These are phyloP conservation scores for Gracilaria gracilis DNA, from an alignment of 23 red algal genomes.

Conservation along the genomic window DNA sequence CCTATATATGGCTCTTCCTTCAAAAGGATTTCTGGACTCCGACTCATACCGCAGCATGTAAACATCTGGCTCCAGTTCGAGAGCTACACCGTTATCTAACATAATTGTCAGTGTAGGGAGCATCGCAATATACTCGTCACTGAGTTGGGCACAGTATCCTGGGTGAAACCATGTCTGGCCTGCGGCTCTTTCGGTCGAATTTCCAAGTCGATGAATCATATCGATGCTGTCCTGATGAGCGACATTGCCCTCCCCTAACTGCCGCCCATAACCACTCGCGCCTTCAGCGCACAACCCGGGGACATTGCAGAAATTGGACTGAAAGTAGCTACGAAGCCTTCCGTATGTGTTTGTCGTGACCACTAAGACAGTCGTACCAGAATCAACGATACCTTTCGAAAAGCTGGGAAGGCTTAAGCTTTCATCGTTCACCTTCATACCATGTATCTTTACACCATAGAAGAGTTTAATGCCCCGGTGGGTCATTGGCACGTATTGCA, in stretches of 20 bases:
- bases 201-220: not conserved
- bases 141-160: constrained; percentile 67
- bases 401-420: constrained; percentile 24
- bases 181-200: not conserved
- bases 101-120: constrained; percentile 68
- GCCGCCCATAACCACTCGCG: not conserved
- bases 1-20: constrained; percentile 56
- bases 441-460: constrained; percentile 76
- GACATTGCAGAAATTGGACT: constrained; percentile 79
- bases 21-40: not conserved
- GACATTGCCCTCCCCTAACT: not conserved
- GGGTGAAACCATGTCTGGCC: constrained; percentile 80
- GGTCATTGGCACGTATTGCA: constrained; percentile 76
- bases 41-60: constrained; percentile 80
- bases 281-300: constrained; percentile 48
- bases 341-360: constrained; percentile 53
- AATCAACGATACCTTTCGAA: constrained; percentile 83
- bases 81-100: constrained; percentile 47
- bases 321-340: constrained; percentile 71
- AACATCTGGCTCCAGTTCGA: constrained; percentile 72
- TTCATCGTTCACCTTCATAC: constrained; percentile 39
- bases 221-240: not conserved
- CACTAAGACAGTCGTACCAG: constrained; percentile 92
- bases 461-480: constrained; percentile 56
- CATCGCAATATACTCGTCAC: constrained; percentile 47